Percentiles rank a stretch among this genome's conserved stretches.
Evolutionary conservation across 2,329 filamentous ascomycete species (phyloP).

Genomic region (Aspergillus vadensis): DNA sequence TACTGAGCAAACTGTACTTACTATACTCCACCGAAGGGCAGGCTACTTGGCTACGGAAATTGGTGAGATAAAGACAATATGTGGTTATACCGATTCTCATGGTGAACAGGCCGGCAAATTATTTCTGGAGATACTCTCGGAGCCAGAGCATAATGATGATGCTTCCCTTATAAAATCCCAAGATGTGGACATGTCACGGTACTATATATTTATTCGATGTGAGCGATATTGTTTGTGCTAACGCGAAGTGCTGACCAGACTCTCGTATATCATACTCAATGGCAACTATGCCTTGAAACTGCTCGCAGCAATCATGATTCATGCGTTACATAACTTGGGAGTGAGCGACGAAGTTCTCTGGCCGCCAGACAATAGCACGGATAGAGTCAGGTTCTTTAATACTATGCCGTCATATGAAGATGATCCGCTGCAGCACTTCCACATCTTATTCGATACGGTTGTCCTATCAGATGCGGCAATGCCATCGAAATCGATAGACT

Average conservation of each 20-base stretch:
- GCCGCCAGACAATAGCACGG: slow-evolving; percentile 8
- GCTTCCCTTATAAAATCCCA: neutral
- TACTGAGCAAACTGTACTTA: slow-evolving; percentile 5
- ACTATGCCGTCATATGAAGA: neutral
- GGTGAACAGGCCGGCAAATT: slow-evolving; percentile 27
- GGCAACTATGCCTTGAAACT: slow-evolving; percentile 22
- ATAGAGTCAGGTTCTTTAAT: slow-evolving; percentile 11
- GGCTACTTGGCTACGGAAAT: slow-evolving; percentile 13
- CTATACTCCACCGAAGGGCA: slow-evolving; percentile 14
- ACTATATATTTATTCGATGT: neutral
- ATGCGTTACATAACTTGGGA: slow-evolving; percentile 11
- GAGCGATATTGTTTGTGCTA: neutral
- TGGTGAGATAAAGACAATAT: slow-evolving; percentile 18
- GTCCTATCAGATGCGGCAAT: neutral
- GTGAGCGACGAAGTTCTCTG: slow-evolving; percentile 9
- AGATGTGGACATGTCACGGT: slow-evolving; percentile 4
- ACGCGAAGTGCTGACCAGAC: neutral
- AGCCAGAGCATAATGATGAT: slow-evolving; percentile 14
- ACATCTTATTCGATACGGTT: slow-evolving; percentile 7
- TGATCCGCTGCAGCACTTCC: slow-evolving; percentile 12
- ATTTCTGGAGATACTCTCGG: slow-evolving; percentile 24
- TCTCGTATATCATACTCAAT: slow-evolving; percentile 14
- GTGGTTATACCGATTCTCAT: slow-evolving; percentile 11
- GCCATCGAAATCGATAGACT: neutral
- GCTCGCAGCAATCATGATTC: slow-evolving; percentile 25